Base-by-base conservation (phyloP, 176 grass and related monocot species). In the Oryza glaberrima region DNA sequence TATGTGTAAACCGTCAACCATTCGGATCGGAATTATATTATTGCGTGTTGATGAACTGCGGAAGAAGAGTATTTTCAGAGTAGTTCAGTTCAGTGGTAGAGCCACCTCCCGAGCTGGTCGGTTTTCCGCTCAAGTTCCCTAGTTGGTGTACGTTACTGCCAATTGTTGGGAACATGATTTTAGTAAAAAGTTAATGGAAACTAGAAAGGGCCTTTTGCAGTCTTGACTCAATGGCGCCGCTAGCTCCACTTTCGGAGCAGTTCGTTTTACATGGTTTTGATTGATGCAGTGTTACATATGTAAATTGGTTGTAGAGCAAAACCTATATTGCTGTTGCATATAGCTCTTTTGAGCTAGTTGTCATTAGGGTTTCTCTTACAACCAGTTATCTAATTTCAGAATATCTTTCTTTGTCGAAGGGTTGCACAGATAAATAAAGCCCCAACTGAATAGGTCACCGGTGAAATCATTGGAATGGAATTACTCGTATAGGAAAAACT, bases 391-490 rank as follows among this genome's bases (percentile, higher is more conserved):
- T 32, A 32, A 32, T 84, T 97, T 94, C 82, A 94, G n/a, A 41
- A 94, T 94, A 14, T 97, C 89, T 67, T 88, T 97, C 74, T 92
- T 92, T 48, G 94, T 89, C 0, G 44, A 90, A 16, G 84, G 26
- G 84, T 83, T 90, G 84, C 87, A 92, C 19, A 92, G 77, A 68
- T 92, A 94, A 91, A 97, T 68, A 97, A 70, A 86, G 87, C 85
- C 35, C 94, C 94, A 85, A 94, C 90, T 54, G 94, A 92, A 70
- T 93, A 97, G 61, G 51, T 90, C 65, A 97, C 95, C 95, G 94
- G 81, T 72, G 28, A 76, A 48, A 65, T 20, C 23, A 76, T 69
- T 3, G 47, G 43, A 65, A 65, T 12, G 35, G 43, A 74, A 77
- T 60, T 67, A 32, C 32, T 44, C 20, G 2, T 6, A 47, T 76